phyloP scores from a whole-genome alignment of 331 rosid genomes.

The Cydonia oblonga region DNA sequence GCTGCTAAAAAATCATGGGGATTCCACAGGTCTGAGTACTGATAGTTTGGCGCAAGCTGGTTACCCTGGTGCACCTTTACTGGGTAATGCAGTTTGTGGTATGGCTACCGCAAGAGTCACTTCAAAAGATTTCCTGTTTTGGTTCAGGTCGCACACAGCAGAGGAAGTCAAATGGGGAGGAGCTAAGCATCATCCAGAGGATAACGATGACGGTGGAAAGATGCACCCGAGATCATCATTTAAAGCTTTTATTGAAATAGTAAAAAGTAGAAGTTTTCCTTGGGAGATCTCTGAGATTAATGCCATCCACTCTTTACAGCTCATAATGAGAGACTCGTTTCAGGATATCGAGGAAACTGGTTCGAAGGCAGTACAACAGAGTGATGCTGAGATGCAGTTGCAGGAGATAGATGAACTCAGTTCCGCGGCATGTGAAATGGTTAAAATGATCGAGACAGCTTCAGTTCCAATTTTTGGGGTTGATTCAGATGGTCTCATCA shows the following conservation, averaged over 20 bases:
- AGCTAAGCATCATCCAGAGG: conserved; percentile 68
- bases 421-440: conserved; percentile 75
- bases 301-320: conserved; percentile 69
- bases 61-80: conserved; percentile 54
- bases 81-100: conserved; percentile 74
- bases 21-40: conserved; percentile 67
- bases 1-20: conserved; percentile 49
- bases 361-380: conserved; percentile 25
- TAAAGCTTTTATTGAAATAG: conserved; percentile 67
- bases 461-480: conserved; percentile 75
- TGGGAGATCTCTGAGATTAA: conserved; percentile 76
- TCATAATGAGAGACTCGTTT: conserved; percentile 61
- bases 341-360: conserved; percentile 23
- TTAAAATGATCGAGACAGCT: conserved; percentile 76
- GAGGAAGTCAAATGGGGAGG: conserved; percentile 79
- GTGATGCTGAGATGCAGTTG: conserved; percentile 17
- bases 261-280: conserved; percentile 60
- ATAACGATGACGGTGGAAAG: conserved; percentile 56
- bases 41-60: conserved; percentile 73
- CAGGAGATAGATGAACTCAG: conserved; percentile 45
- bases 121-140: conserved; percentile 59
- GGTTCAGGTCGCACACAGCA: conserved; percentile 76
- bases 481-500: conserved; percentile 49
- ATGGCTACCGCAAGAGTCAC: conserved; percentile 58
- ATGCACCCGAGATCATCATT: conserved; percentile 77